Evolutionary conservation across 2,329 filamentous ascomycete genomes (phyloP).

Genomic region (Chrysoporthe cubensis): DNA sequence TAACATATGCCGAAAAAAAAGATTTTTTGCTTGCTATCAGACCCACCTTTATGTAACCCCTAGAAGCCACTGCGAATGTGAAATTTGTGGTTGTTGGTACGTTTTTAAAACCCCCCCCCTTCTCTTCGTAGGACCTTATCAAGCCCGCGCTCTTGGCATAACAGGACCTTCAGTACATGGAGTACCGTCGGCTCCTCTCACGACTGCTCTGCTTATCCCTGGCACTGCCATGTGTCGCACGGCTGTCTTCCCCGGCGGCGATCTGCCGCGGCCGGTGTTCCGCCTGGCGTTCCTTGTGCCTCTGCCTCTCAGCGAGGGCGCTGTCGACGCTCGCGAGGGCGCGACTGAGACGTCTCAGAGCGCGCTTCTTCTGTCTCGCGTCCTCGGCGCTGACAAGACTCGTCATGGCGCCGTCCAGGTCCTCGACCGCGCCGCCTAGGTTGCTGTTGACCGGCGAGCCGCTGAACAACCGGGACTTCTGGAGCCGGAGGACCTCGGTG

Average conservation of each 20-base stretch:
- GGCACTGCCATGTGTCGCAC: neutral
- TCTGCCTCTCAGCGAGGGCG: slow-evolving; percentile 13
- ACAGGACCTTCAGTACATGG: slow-evolving; percentile 11
- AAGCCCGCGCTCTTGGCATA: no score
- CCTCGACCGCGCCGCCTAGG: slow-evolving; percentile 23
- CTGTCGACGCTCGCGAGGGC: slow-evolving; percentile 20
- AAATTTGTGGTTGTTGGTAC: no score
- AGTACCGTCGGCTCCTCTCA: slow-evolving; percentile 16
- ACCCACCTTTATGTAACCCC: no score
- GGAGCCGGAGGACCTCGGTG: slow-evolving; percentile 20
- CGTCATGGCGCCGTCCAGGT: slow-evolving; percentile 20
- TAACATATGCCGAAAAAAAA: no score
- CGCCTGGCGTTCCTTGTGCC: slow-evolving; percentile 6
- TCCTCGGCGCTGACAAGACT: slow-evolving; percentile 18
- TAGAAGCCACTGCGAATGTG: no score
- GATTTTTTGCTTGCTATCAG: no score
- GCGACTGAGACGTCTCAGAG: slow-evolving; percentile 18
- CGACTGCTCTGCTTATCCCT: neutral
- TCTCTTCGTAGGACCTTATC: neutral
- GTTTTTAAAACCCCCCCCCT: no score
- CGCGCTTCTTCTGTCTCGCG: slow-evolving; percentile 19
- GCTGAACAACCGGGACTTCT: slow-evolving; percentile 13
- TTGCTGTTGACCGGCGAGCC: slow-evolving; percentile 18
- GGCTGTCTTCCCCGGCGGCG: neutral
- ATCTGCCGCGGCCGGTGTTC: neutral